phyloP scores from a whole-genome alignment of 2,329 filamentous ascomycete genomes.

The Aspergillus sp. region DNA sequence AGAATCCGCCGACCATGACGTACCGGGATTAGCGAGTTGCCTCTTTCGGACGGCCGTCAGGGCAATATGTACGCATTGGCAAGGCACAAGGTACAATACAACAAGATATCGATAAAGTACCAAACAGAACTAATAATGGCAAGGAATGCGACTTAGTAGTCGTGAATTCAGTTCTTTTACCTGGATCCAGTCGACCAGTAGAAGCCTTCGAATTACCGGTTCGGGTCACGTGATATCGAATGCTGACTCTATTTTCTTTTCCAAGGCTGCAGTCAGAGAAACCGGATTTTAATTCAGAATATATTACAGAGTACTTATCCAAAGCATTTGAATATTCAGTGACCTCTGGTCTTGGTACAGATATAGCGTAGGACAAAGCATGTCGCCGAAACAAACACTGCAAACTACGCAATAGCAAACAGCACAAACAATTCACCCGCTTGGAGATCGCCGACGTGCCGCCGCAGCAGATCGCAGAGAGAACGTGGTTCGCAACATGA shows the following conservation, averaged over 20 bases:
- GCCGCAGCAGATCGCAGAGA: not conserved
- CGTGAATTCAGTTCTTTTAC: no score
- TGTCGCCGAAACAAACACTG: no score
- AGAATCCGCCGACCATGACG: not conserved
- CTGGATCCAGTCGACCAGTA: not conserved
- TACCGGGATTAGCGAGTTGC: not conserved
- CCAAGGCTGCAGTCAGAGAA: no score
- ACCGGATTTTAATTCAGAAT: no score
- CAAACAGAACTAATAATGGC: not conserved
- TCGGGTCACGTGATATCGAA: not conserved
- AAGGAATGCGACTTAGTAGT: no score
- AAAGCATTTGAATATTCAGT: no score
- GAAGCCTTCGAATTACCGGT: not conserved
- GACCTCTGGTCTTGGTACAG: no score
- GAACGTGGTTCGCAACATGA: no score
- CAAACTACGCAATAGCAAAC: slow-evolving; percentile 16
- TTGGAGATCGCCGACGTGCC: not conserved
- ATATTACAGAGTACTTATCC: no score
- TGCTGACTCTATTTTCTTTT: no score
- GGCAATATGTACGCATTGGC: not conserved
- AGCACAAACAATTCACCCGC: slow-evolving; percentile 21
- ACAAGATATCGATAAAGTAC: not conserved
- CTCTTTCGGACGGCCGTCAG: not conserved
- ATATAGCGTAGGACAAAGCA: no score
- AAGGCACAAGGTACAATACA: no score